These are phyloP conservation scores for Yamadazyma sp. DNA, from an alignment of 805 yeast genomes.

Conservation along the genomic window DNA sequence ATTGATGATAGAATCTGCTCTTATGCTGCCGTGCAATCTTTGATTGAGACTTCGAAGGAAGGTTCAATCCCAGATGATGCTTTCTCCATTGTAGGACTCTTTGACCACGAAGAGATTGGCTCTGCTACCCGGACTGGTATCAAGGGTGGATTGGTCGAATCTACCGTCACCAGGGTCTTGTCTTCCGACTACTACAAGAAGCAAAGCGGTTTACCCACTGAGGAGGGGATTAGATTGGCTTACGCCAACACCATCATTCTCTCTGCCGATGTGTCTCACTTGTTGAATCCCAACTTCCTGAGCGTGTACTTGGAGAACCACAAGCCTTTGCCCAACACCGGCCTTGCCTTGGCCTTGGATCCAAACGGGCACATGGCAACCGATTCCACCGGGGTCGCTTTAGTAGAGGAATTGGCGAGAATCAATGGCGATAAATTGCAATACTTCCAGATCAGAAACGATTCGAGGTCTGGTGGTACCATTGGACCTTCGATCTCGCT, in stretches of 20 bases:
- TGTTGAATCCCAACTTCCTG: slow-evolving; percentile 75
- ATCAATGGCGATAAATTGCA: slow-evolving; percentile 66
- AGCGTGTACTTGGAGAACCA: slow-evolving; percentile 73
- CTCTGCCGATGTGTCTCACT: slow-evolving; percentile 83
- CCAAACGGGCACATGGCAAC: slow-evolving; percentile 85
- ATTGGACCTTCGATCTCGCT: slow-evolving; percentile 73
- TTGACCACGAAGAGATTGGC: slow-evolving; percentile 84
- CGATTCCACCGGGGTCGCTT: slow-evolving; percentile 68
- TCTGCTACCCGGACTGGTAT: slow-evolving; percentile 81
- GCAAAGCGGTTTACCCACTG: slow-evolving; percentile 16
- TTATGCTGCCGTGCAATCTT: slow-evolving; percentile 63
- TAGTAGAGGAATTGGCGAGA: slow-evolving; percentile 68
- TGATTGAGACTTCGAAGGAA: slow-evolving; percentile 42
- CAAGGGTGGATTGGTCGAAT: slow-evolving; percentile 70
- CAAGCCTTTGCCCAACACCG: slow-evolving; percentile 77
- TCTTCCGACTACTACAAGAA: slow-evolving; percentile 25
- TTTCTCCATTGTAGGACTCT: slow-evolving; percentile 62
- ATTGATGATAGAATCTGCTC: slow-evolving; percentile 84
- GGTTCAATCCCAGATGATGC: slow-evolving; percentile 27
- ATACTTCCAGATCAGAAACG: slow-evolving; percentile 84
- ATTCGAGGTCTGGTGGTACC: slow-evolving; percentile 83
- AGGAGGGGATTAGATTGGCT: slow-evolving; percentile 35
- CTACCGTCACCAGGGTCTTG: slow-evolving; percentile 58
- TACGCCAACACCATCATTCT: slow-evolving; percentile 77
- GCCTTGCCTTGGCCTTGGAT: slow-evolving; percentile 68